Conservation (phyloP, 768 basidiomycete genomes). For the Boletellus ananiceps region DNA sequence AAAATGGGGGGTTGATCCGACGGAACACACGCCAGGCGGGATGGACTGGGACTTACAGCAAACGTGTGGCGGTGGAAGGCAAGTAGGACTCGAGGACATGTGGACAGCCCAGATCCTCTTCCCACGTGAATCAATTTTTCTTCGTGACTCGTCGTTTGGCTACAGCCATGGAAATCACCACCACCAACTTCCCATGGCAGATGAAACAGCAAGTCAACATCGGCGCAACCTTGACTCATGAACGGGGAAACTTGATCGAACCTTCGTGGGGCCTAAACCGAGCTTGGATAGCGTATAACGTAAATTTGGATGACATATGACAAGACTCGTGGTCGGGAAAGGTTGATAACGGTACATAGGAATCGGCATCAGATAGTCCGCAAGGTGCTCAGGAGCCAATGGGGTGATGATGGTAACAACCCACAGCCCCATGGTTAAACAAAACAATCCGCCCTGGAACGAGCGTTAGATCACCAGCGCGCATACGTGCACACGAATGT, state of each 20-base stretch:
- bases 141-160: slow-evolving; percentile 9
- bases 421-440: slow-evolving; percentile 15
- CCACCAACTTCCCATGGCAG: not conserved
- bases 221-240: slow-evolving; percentile 11
- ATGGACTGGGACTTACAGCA: too few relatives aligned
- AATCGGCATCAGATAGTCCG: slow-evolving; percentile 27
- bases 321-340: slow-evolving; percentile 9
- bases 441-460: slow-evolving; percentile 20
- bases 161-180: slow-evolving; percentile 16
- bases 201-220: slow-evolving; percentile 8
- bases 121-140: not conserved
- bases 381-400: slow-evolving; percentile 7
- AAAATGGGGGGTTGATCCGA: slow-evolving; percentile 6
- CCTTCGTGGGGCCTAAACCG: not conserved
- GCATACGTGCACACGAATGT: slow-evolving; percentile 23
- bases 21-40: not conserved
- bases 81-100: not conserved
- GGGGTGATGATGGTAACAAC: slow-evolving; percentile 12
- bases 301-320: slow-evolving; percentile 11
- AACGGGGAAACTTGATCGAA: slow-evolving; percentile 1
- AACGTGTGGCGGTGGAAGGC: too few relatives aligned
- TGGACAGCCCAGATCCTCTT: not conserved
- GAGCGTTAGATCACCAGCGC: slow-evolving; percentile 18
- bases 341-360: slow-evolving; percentile 22
- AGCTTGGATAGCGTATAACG: not conserved